phyloP scores from a whole-genome alignment of 306 rosid species.

The Vigna hirtella region DNA sequence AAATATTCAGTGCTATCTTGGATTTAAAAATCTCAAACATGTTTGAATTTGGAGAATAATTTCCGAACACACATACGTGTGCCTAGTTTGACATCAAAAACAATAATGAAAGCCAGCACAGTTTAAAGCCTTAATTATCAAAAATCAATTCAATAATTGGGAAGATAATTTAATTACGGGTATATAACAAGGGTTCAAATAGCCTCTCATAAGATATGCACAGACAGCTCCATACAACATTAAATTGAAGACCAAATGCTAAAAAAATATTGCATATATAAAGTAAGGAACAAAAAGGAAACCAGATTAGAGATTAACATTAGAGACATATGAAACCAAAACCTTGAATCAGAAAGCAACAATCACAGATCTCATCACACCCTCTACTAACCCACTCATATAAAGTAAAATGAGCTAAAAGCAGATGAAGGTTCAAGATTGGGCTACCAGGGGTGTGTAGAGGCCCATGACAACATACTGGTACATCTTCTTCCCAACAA shows the following conservation, averaged over 20 bases:
- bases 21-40: constrained; percentile 28
- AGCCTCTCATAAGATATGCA: constrained; percentile 29
- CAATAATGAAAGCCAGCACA: neutral
- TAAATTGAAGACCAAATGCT: constrained; percentile 27
- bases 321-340: constrained; percentile 31
- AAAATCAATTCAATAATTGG: neutral
- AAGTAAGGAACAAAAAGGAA: constrained; percentile 30
- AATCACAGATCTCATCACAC: constrained; percentile 70
- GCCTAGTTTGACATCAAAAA: constrained; percentile 16
- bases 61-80: neutral
- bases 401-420: constrained; percentile 19
- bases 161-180: constrained; percentile 7
- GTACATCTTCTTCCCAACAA: constrained; percentile 83
- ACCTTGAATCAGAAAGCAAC: constrained; percentile 49
- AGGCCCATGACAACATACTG: constrained; percentile 87
- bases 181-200: constrained; percentile 28
- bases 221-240: constrained; percentile 9
- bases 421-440: constrained; percentile 36
- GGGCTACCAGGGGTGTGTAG: constrained; percentile 90
- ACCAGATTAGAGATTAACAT: constrained; percentile 36
- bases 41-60: constrained; percentile 19
- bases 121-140: neutral
- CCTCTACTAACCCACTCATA: constrained; percentile 36
- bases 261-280: neutral
- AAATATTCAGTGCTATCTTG: neutral